Evolutionary conservation across 352 stramenopile species (phyloP).

Genomic region (Saprolegnia diclina): DNA sequence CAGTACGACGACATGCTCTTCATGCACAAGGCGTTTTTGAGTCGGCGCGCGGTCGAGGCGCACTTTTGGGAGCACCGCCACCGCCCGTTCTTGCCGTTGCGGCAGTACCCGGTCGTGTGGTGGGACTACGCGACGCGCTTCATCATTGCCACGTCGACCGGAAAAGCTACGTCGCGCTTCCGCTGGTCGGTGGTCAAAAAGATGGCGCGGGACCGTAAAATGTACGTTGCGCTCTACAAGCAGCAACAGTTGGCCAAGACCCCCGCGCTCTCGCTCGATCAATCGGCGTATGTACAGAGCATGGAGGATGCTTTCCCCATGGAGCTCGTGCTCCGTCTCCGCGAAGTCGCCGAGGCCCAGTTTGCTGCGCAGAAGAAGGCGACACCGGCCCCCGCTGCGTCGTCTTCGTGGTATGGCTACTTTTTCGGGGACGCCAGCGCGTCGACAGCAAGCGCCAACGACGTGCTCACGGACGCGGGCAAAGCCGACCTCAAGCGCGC

Average conservation of each 20-base stretch:
- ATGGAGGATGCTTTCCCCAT: conserved; percentile 56
- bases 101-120: conserved; percentile 40
- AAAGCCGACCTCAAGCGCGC: conserved; percentile 61
- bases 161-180: conserved; percentile 26
- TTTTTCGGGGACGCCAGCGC: conserved; percentile 46
- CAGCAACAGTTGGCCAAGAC: conserved; percentile 20
- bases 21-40: conserved; percentile 55
- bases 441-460: conserved; percentile 29
- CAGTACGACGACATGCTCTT: conserved; percentile 82
- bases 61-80: conserved; percentile 58
- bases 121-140: conserved; percentile 67
- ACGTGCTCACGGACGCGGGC: conserved; percentile 58
- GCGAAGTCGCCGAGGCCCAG: conserved; percentile 54
- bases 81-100: conserved; percentile 37
- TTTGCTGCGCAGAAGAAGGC: conserved; percentile 33
- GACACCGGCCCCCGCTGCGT: conserved; percentile 31
- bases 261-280: not conserved
- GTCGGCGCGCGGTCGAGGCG: conserved; percentile 51
- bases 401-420: conserved; percentile 70
- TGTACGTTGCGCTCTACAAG: conserved; percentile 46
- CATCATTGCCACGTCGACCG: conserved; percentile 9
- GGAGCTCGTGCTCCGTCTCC: conserved; percentile 57
- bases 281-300: conserved; percentile 41
- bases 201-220: conserved; percentile 43
- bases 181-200: conserved; percentile 59